Conservation (phyloP, 2,329 filamentous ascomycete genomes). For the Alternaria burnsii region DNA sequence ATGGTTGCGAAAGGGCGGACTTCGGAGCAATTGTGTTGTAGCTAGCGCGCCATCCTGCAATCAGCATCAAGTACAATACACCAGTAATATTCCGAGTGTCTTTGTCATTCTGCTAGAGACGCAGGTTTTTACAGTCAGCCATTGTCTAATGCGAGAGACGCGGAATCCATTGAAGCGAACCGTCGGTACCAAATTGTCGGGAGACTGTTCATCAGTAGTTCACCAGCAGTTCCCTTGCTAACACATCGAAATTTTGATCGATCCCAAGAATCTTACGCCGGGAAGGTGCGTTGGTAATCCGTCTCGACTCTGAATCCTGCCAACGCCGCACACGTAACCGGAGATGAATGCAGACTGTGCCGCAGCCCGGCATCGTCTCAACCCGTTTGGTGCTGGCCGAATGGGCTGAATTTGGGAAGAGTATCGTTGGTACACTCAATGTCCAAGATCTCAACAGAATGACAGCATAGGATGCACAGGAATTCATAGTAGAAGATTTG, state of each 20-base stretch:
- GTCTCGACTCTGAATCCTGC: conserved; percentile 1
- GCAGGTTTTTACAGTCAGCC: not conserved
- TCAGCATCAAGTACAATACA: conserved; percentile 3
- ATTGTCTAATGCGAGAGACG: not conserved
- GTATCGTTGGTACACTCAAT: not conserved
- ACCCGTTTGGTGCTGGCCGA: not conserved
- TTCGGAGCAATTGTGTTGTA: conserved; percentile 6
- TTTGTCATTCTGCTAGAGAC: conserved; percentile 1
- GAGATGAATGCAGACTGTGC: conserved; percentile 9
- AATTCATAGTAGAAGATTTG: not conserved
- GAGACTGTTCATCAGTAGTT: not conserved
- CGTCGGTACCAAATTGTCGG: conserved; percentile 2
- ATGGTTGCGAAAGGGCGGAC: conserved; percentile 6
- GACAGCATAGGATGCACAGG: not conserved
- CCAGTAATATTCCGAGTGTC: not conserved
- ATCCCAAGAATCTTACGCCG: conserved; percentile 5
- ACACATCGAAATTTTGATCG: not conserved
- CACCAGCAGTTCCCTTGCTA: conserved; percentile 1
- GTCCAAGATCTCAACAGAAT: not conserved
- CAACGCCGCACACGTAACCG: conserved; percentile 14
- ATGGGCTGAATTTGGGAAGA: not conserved
- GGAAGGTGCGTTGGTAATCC: not conserved
- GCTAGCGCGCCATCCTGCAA: conserved; percentile 3
- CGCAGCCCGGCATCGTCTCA: conserved; percentile 14
- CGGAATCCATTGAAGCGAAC: conserved; percentile 5